Evolutionary conservation across 2,329 filamentous ascomycete genomes (phyloP), one percentile per base, ranked within the genome.

Genomic region (Blastomyces parvus): DNA sequence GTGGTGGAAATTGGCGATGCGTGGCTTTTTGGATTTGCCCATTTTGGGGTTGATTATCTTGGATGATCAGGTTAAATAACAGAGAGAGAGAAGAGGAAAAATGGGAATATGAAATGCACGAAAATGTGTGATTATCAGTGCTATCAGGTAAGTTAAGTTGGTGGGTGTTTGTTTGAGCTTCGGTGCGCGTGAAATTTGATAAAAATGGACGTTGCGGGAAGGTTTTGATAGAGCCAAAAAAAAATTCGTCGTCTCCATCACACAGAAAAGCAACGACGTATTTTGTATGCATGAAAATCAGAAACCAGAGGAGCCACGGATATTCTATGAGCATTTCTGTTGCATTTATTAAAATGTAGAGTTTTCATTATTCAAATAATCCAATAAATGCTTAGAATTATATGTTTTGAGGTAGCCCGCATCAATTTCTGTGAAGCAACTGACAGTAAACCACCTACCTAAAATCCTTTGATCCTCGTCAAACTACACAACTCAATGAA

Each of bases 1-100:
- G 33, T 64, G 55, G 61, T 61, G 65, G 48, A 63, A 61, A 44
- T 68, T 42, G 46, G 65, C 64, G 11, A 63, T 58, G n/a, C 66
- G 66, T 7, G 62, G 50, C 59, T 67, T 69, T 64, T 70, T 70
- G 46, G 66, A 58, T 63, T 69, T 73, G 42, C 67, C 64, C 71
- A 72, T 73, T 50, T 42, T 33, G n/a, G 2, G 19, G n/a, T 57
- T 57, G 27, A 38, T 25, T n/a, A 40, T 42, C 6, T 36, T 55
- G 52, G 36, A 33, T 44, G n/a, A 17, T 44, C 40, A 59, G 25
- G 13, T 42, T 58, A 36, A 42, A 58, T 42, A 27, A n/a, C 9
- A n/a, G 9, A 9, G n/a, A 38, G 3, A 36, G 30, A 3, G 5
- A 13, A 27, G 27, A 9, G 9, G 2, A 52, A 52, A 7, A 2